Conservation (phyloP, 345 rosid genomes). For the Angophora floribunda region DNA sequence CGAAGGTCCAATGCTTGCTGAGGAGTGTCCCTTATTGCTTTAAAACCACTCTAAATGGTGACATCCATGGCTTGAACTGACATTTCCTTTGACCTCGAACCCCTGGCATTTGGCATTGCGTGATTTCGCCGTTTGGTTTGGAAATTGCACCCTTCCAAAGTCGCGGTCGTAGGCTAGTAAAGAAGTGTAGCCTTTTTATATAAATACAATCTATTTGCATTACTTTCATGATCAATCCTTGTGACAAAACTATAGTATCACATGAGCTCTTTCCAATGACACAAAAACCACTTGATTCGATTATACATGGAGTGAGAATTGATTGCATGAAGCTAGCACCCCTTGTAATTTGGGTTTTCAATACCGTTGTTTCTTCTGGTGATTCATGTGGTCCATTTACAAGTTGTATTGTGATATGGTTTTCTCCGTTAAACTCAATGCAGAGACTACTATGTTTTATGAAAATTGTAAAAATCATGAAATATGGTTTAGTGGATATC, state of each 20-base stretch:
- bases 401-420: no score
- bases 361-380: accelerated
- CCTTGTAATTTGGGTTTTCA: neutral
- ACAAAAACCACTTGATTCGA: conserved; percentile 7
- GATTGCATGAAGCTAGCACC: neutral
- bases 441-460: no score
- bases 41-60: no score
- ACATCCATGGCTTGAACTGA: no score
- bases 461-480: neutral
- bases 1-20: no score
- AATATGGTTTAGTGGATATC: no score
- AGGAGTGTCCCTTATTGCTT: no score
- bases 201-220: no score
- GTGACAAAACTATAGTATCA: neutral
- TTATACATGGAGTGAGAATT: neutral
- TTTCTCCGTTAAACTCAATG: neutral
- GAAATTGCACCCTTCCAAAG: no score
- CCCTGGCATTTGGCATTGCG: neutral
- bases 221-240: accelerated
- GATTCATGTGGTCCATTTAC: accelerated
- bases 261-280: conserved; percentile 55
- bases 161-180: neutral
- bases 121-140: no score
- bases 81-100: neutral
- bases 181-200: no score